Evolutionary conservation across 345 rosid species (phyloP).

Genomic region (Cardamine chenopodiifolia): DNA sequence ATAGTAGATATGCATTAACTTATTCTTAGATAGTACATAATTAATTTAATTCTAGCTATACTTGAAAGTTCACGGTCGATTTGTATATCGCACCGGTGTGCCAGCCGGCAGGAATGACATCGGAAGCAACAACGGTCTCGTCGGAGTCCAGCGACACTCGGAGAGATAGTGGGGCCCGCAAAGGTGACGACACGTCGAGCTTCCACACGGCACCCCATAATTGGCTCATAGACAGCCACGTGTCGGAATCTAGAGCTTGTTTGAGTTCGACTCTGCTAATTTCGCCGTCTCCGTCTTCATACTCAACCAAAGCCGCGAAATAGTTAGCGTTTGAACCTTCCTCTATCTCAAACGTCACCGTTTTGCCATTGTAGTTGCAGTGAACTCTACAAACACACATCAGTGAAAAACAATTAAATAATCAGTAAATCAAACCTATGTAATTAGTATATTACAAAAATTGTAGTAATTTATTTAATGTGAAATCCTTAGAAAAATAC

Average conservation of each 20-base stretch:
- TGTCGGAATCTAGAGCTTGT: slow-evolving; percentile 44
- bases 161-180: slow-evolving; percentile 61
- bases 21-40: background rate
- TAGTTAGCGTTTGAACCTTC: slow-evolving; percentile 59
- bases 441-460: background rate
- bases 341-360: slow-evolving; percentile 51
- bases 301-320: slow-evolving; percentile 53
- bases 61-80: slow-evolving; percentile 53
- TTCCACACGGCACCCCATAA: slow-evolving; percentile 73
- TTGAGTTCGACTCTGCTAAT: slow-evolving; percentile 50
- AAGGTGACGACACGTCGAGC: slow-evolving; percentile 46
- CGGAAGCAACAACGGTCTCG: slow-evolving; percentile 43
- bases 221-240: slow-evolving; percentile 60
- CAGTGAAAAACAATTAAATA: background rate
- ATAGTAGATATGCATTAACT: background rate
- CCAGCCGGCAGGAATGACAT: slow-evolving; percentile 65
- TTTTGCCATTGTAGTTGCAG: slow-evolving; percentile 53
- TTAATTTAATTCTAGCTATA: background rate
- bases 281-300: slow-evolving; percentile 59
- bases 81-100: slow-evolving; percentile 53
- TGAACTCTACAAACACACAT: slow-evolving; percentile 48
- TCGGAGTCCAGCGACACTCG: slow-evolving; percentile 43
- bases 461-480: background rate
- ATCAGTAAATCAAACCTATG: background rate
- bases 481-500: slow-evolving; percentile 41